A percentile compares a stretch with the other conserved stretches of the same genome.
Conservation (phyloP, 202 grass and related monocot genomes). For the Miscanthus sacchariflorus region DNA sequence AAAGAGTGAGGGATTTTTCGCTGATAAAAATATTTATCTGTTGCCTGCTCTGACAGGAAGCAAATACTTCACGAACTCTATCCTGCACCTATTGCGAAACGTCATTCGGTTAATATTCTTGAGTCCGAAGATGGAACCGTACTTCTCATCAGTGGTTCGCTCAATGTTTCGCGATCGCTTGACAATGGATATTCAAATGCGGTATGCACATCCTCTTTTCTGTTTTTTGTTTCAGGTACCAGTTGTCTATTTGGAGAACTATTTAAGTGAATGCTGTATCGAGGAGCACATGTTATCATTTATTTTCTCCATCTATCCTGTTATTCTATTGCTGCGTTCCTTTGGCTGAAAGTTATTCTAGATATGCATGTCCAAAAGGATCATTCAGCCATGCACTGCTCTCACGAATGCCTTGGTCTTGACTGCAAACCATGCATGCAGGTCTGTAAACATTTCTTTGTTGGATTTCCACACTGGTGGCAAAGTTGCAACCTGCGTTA, state of each 20-base stretch:
- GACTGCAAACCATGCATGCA: constrained; percentile 36
- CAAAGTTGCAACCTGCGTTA: constrained; percentile 34
- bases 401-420: constrained; percentile 32
- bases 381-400: constrained; percentile 1
- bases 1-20: neutral
- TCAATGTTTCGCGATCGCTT: neutral
- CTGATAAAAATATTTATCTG: neutral
- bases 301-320: neutral
- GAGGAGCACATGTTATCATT: neutral
- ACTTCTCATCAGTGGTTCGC: neutral
- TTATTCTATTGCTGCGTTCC: neutral
- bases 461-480: constrained; percentile 60
- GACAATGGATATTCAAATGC: neutral
- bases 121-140: neutral
- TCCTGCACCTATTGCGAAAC: neutral
- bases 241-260: too few relatives aligned
- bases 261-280: neutral
- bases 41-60: neutral
- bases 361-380: neutral
- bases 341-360: constrained; percentile 3
- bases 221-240: neutral
- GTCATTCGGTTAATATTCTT: neutral
- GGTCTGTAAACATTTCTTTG: constrained; percentile 47
- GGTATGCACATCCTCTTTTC: neutral
- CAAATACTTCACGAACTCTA: neutral